These are phyloP conservation scores for Schrenkiella parvula DNA, from an alignment of 345 rosid species.

Conservation along the genomic window DNA sequence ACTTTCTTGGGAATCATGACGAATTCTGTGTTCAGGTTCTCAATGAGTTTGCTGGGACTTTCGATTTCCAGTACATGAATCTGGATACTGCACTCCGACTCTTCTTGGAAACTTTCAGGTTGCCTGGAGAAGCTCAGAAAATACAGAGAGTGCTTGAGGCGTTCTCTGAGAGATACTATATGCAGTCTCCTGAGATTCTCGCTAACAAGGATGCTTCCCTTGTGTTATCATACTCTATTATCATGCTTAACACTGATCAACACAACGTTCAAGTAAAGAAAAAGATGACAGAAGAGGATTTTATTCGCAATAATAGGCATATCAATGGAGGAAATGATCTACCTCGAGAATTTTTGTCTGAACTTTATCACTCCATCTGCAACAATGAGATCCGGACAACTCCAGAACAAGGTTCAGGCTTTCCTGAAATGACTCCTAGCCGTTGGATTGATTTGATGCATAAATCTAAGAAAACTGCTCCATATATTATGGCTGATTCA, in stretches of 20 bases:
- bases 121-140: slow-evolving; percentile 98
- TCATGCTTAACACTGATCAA: slow-evolving; percentile 97
- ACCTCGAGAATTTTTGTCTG: slow-evolving; percentile 81
- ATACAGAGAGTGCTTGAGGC: slow-evolving; percentile 98
- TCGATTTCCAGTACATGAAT: slow-evolving; percentile 96
- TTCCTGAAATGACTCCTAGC: slow-evolving; percentile 97
- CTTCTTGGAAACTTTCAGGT: slow-evolving; percentile 90
- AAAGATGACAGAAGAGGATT: slow-evolving; percentile 98
- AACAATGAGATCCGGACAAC: slow-evolving; percentile 96
- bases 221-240: slow-evolving; percentile 84
- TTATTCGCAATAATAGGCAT: slow-evolving; percentile 87
- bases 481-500: slow-evolving; percentile 73
- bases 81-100: slow-evolving; percentile 90
- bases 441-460: slow-evolving; percentile 99
- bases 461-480: slow-evolving; percentile 90
- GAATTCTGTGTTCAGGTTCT: slow-evolving; percentile 98
- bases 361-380: slow-evolving; percentile 85
- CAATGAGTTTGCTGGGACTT: slow-evolving; percentile 98
- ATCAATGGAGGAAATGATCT: slow-evolving; percentile 92
- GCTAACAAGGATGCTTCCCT: slow-evolving; percentile 98
- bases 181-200: slow-evolving; percentile 86
- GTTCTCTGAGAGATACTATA: slow-evolving; percentile 94
- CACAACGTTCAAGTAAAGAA: slow-evolving; percentile 97
- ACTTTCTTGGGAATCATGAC: slow-evolving; percentile 96
- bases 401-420: slow-evolving; percentile 92